Percentiles rank a stretch among this genome's conserved stretches.
These are phyloP conservation scores for Zygosaccharomyces rouxii DNA, from an alignment of 805 yeast species.

Conservation along the genomic window DNA sequence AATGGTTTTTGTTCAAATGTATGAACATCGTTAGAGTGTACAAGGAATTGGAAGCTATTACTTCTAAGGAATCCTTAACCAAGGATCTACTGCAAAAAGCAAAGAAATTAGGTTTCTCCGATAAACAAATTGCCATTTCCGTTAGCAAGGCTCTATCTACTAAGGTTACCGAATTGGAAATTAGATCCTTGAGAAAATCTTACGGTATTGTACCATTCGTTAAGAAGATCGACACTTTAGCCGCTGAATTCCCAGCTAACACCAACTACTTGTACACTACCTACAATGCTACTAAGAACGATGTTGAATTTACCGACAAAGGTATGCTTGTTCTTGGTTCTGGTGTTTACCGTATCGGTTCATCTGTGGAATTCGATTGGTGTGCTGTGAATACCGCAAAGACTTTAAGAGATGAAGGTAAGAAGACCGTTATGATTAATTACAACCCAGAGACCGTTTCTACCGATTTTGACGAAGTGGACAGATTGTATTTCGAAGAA, in stretches of 20 bases:
- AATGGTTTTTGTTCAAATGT: conserved; percentile 91
- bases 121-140: conserved; percentile 81
- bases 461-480: conserved; percentile 97
- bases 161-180: conserved; percentile 60
- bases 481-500: conserved; percentile 93
- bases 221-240: conserved; percentile 93
- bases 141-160: conserved; percentile 46
- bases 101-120: conserved; percentile 92
- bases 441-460: conserved; percentile 98
- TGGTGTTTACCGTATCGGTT: conserved; percentile 98
- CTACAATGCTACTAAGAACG: conserved; percentile 84
- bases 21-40: conserved; percentile 90
- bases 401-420: conserved; percentile 81
- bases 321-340: conserved; percentile 96
- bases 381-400: conserved; percentile 97
- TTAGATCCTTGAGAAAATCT: conserved; percentile 75
- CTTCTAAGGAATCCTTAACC: conserved; percentile 55
- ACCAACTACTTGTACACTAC: conserved; percentile 96
- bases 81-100: conserved; percentile 70
- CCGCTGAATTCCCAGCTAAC: conserved; percentile 98
- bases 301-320: conserved; percentile 78
- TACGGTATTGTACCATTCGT: conserved; percentile 86
- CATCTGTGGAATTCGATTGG: conserved; percentile 99
- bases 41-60: conserved; percentile 65
- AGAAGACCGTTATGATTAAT: conserved; percentile 91